Evolutionary conservation across 2,329 filamentous ascomycete species (phyloP), one percentile per base, ranked within the genome.

Genomic region (Trichoderma gracile): DNA sequence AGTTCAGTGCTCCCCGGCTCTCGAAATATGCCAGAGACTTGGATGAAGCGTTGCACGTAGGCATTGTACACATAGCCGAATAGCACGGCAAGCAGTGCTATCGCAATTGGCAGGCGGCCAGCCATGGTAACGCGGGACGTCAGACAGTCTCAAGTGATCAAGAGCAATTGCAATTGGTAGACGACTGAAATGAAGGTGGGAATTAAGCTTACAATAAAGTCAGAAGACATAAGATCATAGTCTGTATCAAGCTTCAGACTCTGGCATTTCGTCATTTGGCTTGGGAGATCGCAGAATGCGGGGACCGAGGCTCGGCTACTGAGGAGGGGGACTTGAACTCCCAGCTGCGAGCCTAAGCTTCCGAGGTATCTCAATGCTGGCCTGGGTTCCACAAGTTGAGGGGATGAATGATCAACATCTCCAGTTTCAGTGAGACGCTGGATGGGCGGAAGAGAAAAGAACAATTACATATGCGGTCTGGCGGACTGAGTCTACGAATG

Each of bases 11-110:
- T 72, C 5, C 46, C 58, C 3, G 68, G 67, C 9, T 58, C 60
- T 15, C 75, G 71, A 30, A 74, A 72, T 5, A 74, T 15, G 12
- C 76, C 76, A 0, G 72, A 25, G 0, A 77, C 70, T 0, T 64
- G 15, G 7, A 63, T 46, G 8, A 50, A 23, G 15, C 65, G 63
- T 2, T 53, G 63, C 30, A 65, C 1, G 19, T n/a, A 21, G 2
- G 47, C 25, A 14, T 54, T 66, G n/a, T 63, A 67, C 5, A 67
- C 45, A 40, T 66, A 69, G 15, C 63, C 64, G 7, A 43, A 14
- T 1, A 67, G 30, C 5, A 62, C 46, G 3, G 65, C 67, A n/a
- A 68, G 23, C 15, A 69, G 53, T 14, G 50, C 46, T n/a, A 50
- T 45, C 15, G 14, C 49, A 12, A 65, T 52, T 3, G 64, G 57